Conservation (phyloP, 2,329 filamentous ascomycete species). For the Dothiorella sarmentorum region DNA sequence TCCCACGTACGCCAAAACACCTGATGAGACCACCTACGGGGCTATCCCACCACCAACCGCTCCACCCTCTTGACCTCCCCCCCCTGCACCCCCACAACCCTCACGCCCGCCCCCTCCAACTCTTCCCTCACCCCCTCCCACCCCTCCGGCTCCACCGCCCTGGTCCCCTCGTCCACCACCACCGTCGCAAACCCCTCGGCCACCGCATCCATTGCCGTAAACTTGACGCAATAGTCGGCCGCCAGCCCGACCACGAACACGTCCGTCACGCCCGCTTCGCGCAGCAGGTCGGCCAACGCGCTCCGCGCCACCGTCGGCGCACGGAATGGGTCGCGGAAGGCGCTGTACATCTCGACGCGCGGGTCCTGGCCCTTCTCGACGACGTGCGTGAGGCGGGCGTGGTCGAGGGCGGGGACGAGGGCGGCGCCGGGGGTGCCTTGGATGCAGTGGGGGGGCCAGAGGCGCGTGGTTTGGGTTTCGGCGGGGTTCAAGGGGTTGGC, state of each 20-base stretch:
- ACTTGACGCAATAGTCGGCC: slow-evolving; percentile 83
- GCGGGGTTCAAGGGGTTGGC: slow-evolving; percentile 61
- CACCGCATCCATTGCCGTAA: slow-evolving; percentile 73
- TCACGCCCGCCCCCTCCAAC: slow-evolving; percentile 59
- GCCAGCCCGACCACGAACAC: slow-evolving; percentile 86
- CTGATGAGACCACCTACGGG: too few relatives aligned
- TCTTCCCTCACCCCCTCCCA: slow-evolving; percentile 58
- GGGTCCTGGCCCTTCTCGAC: slow-evolving; percentile 75
- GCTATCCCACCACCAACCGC: background rate
- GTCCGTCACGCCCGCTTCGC: slow-evolving; percentile 61
- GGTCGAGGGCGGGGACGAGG: slow-evolving; percentile 65
- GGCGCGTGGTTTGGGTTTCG: slow-evolving; percentile 62
- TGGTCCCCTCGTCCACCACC: slow-evolving; percentile 75
- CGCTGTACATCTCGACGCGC: slow-evolving; percentile 88
- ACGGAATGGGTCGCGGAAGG: slow-evolving; percentile 69
- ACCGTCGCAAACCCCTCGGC: slow-evolving; percentile 73
- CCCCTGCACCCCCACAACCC: slow-evolving; percentile 57
- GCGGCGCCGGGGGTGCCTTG: slow-evolving; percentile 68
- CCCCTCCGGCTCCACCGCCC: slow-evolving; percentile 60
- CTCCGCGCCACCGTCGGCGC: slow-evolving; percentile 62
- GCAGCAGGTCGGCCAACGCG: slow-evolving; percentile 60
- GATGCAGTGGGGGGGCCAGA: slow-evolving; percentile 93
- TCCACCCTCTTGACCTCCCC: slow-evolving; percentile 54
- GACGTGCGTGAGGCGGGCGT: slow-evolving; percentile 45
- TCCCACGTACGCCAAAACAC: background rate